These are phyloP conservation scores for Amylocystis lapponica DNA, from an alignment of 768 basidiomycete genomes.

Conservation along the genomic window DNA sequence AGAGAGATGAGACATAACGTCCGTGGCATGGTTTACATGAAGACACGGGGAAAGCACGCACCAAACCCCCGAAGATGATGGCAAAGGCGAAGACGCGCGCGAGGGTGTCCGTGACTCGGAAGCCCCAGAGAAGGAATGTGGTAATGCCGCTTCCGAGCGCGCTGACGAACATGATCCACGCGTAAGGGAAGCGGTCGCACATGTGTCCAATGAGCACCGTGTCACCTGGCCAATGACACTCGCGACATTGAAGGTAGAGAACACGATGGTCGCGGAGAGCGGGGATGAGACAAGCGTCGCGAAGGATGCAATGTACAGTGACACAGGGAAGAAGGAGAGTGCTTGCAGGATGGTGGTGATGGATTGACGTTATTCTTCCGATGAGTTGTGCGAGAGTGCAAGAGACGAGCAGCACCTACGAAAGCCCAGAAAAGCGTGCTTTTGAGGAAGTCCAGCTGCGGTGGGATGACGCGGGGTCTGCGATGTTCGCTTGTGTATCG, in stretches of 20 bases:
- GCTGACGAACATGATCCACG: conserved; percentile 16
- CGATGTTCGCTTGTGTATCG: conserved; percentile 10
- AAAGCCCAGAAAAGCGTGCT: conserved; percentile 16
- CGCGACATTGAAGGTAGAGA: conserved; percentile 21
- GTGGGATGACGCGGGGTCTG: conserved; percentile 15
- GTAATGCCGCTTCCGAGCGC: conserved; percentile 12
- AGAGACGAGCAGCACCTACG: conserved; percentile 8
- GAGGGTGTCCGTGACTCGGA: conserved; percentile 14
- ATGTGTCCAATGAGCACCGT: conserved; percentile 18
- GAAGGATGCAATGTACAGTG: conserved; percentile 20
- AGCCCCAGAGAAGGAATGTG: conserved; percentile 19
- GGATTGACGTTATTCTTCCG: neutral
- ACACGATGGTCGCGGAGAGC: conserved; percentile 15
- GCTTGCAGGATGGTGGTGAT: conserved; percentile 17
- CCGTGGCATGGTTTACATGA: no score
- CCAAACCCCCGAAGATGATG: conserved; percentile 19
- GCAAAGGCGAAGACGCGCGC: conserved; percentile 17
- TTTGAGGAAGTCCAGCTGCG: conserved; percentile 15
- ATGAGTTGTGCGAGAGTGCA: neutral
- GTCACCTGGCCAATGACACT: conserved; percentile 20
- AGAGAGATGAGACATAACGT: no score
- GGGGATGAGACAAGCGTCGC: conserved; percentile 13
- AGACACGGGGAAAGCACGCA: neutral
- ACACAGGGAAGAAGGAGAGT: conserved; percentile 22
- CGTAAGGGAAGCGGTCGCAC: conserved; percentile 20